A percentile compares a stretch with the other conserved stretches of the same genome.
phyloP scores from a whole-genome alignment of 1,284 basidiomycete genomes.

The Trichosporon coremiiforme region DNA sequence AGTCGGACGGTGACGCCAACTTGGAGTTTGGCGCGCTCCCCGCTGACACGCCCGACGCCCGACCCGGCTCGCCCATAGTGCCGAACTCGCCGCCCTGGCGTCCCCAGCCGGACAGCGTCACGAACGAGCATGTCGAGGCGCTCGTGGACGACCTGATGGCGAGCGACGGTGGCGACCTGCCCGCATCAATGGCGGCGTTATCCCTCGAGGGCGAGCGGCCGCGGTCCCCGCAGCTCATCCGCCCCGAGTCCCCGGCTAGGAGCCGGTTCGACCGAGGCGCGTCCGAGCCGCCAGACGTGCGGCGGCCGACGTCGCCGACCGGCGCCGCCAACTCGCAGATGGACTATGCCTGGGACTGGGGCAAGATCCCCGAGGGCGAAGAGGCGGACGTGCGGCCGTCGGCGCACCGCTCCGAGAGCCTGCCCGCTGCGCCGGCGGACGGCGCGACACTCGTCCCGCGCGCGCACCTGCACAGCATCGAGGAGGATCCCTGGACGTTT shows the following conservation, averaged over 20 bases:
- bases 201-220: conserved; percentile 25
- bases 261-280: conserved; percentile 23
- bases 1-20: conserved; percentile 1
- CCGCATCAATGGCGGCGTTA: conserved; percentile 25
- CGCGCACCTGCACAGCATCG: conserved; percentile 52
- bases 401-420: conserved; percentile 24
- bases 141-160: conserved; percentile 33
- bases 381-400: conserved; percentile 13
- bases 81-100: conserved; percentile 11
- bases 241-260: conserved; percentile 16
- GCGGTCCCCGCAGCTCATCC: background rate
- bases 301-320: conserved; percentile 28
- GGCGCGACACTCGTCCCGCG: background rate
- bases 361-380: conserved; percentile 35
- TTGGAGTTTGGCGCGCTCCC: background rate
- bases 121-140: conserved; percentile 26
- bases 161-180: conserved; percentile 19
- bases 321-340: conserved; percentile 29
- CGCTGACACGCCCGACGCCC: conserved; percentile 5
- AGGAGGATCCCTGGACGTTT: conserved; percentile 58
- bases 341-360: conserved; percentile 56
- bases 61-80: conserved; percentile 6
- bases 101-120: conserved; percentile 12
- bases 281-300: conserved; percentile 32
- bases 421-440: conserved; percentile 19